A percentile compares a stretch with the other conserved stretches of the same genome.
Evolutionary conservation across 345 rosid species (phyloP).

Genomic region (Rhodamnia rubescens): DNA sequence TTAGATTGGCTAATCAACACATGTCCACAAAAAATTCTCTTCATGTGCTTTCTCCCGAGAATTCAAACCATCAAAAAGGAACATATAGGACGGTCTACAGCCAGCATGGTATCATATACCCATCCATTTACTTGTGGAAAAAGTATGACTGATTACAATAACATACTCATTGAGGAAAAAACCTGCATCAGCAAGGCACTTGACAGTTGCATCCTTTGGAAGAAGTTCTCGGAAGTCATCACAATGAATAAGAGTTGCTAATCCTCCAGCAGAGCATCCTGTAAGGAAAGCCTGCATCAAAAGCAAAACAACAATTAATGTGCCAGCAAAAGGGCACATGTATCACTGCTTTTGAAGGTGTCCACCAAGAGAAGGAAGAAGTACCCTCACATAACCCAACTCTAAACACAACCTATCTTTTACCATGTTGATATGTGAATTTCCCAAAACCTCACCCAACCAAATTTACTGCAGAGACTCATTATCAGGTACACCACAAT

Average conservation of each 20-base stretch:
- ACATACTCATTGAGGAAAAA: conserved; percentile 90
- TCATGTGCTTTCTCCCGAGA: background rate
- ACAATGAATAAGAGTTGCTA: conserved; percentile 83
- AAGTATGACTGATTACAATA: background rate
- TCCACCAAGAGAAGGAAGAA: background rate
- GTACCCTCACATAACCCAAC: background rate
- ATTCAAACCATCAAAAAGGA: background rate
- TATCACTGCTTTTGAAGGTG: background rate
- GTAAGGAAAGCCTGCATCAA: conserved; percentile 66
- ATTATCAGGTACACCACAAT: background rate
- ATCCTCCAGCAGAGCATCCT: conserved; percentile 97
- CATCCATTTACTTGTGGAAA: background rate
- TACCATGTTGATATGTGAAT: background rate
- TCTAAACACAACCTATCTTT: background rate
- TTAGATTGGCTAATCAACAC: background rate
- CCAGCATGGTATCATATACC: background rate
- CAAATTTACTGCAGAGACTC: background rate
- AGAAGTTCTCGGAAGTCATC: conserved; percentile 58
- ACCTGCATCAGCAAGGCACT: conserved; percentile 92
- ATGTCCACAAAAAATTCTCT: background rate
- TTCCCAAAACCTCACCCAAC: background rate
- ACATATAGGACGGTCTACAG: background rate
- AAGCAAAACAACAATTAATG: background rate
- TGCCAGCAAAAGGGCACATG: background rate
- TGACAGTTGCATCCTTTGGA: conserved; percentile 58